Conservation (phyloP, 2,329 filamentous ascomycete species). For the Neonectria sp. region DNA sequence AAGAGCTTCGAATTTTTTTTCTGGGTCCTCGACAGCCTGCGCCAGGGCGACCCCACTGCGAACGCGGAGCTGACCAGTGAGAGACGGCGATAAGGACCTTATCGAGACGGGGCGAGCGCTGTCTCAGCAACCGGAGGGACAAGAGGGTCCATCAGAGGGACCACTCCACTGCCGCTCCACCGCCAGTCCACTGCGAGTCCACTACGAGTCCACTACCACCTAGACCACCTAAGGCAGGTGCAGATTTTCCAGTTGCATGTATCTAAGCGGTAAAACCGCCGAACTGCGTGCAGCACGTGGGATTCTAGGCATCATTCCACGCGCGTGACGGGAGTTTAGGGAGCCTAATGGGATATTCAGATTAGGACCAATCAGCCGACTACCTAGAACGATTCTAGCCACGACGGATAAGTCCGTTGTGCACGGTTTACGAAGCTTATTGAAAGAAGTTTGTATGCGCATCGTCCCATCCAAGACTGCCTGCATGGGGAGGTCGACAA, state of each 20-base stretch:
- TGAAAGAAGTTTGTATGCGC: too few species aligned
- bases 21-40: constrained; percentile 35
- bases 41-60: constrained; percentile 34
- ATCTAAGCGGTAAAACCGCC: neutral
- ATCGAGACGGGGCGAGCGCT: constrained; percentile 48
- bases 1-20: constrained; percentile 55
- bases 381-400: neutral
- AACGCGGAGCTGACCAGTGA: constrained; percentile 46
- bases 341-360: neutral
- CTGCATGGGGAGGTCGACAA: too few species aligned
- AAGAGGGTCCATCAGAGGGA: constrained; percentile 1
- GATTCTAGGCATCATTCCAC: neutral
- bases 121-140: constrained; percentile 51
- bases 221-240: neutral
- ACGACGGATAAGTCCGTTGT: neutral
- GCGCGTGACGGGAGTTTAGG: neutral
- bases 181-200: neutral
- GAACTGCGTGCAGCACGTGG: neutral
- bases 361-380: neutral
- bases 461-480: too few species aligned
- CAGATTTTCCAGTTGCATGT: neutral
- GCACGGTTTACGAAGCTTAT: neutral
- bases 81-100: constrained; percentile 48
- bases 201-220: neutral
- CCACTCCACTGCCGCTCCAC: neutral